Base-by-base conservation (phyloP, 257 asterid species). In the Ocimum tenuiflorum region DNA sequence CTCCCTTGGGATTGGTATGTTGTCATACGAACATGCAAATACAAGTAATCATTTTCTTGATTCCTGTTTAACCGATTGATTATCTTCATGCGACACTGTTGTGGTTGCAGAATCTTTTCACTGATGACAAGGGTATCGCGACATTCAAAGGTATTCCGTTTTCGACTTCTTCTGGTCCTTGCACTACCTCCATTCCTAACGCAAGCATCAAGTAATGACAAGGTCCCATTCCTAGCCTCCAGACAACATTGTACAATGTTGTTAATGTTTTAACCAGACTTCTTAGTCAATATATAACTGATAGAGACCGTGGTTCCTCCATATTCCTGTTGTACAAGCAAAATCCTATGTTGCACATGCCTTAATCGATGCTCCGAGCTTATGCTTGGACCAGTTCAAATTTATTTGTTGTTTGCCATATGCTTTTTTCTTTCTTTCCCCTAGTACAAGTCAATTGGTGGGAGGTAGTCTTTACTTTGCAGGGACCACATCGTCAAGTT, bases 161-260 rank as follows among this genome's bases (percentile, higher is more conserved):
- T 54, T 89, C 81, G 96, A 94, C 97, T 35, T 84, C 90, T 29
- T 80, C 94, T 27, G 99, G 99, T 17, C 92, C 99, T 1, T 87
- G 96, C 86, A 77, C 82, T 48, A 86, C 99, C 24, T 79, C 98
- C 41, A 76, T 91, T 20, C 82, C 83, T 57, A 81, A 78, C 3
- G 91, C 81, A 22, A 76, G 71, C 79, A 73, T 94, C 75, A 89
- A 89, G 76, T 89, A 80, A 83, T 48, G 7, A 11, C 0, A 18
- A 42, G 24, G 27, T 67, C 17, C 17, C 22, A 0, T 14, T 54
- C 24, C 33, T 24, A 8, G 6, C n/a, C 11, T 29, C 60, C 18
- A 10, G 6, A 6, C 7, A 9, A 12, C 13, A 10, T 19, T 2
- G 12, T 9, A 4, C 12, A 11, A 2, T 18, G 19, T 18, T 22